Conservation (phyloP, 1,139 yeast species). For the Suhomyces anneliseae region DNA sequence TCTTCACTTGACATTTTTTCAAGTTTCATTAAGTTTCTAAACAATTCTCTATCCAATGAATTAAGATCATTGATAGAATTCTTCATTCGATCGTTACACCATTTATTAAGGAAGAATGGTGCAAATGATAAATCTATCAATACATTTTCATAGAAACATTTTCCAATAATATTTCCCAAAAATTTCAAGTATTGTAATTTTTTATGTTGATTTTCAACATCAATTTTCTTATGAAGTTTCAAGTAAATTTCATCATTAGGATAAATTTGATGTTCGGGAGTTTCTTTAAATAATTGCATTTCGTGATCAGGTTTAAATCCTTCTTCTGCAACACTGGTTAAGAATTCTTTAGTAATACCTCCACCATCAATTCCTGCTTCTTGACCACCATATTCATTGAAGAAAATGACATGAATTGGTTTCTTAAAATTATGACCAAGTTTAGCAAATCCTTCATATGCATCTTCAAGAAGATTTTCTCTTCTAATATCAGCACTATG, state of each 20-base stretch:
- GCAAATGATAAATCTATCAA: constrained; percentile 84
- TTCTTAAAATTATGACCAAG: constrained; percentile 52
- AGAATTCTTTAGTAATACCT: constrained; percentile 88
- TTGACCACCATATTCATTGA: constrained; percentile 67
- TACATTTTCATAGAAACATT: constrained; percentile 83
- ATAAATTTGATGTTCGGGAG: constrained; percentile 61
- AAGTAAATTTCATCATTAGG: constrained; percentile 67
- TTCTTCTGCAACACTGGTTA: constrained; percentile 69
- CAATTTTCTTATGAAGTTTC: constrained; percentile 24
- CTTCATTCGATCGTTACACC: constrained; percentile 49
- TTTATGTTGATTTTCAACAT: constrained; percentile 26
- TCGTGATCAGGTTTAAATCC: constrained; percentile 53
- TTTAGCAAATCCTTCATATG: constrained; percentile 55
- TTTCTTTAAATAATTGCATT: constrained; percentile 47
- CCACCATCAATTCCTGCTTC: constrained; percentile 98
- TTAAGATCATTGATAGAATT: constrained; percentile 77
- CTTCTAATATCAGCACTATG: constrained; percentile 63
- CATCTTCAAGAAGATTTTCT: constrained; percentile 70
- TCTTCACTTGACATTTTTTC: constrained; percentile 58
- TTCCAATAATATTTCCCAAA: constrained; percentile 82
- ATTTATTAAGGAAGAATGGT: constrained; percentile 77
- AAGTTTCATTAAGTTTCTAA: constrained; percentile 63
- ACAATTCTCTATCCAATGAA: constrained; percentile 68
- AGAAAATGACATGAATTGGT: constrained; percentile 63
- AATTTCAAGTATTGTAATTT: constrained; percentile 53